Conservation (phyloP, 1,284 basidiomycete species). For the Afroboletus lepidellus region DNA sequence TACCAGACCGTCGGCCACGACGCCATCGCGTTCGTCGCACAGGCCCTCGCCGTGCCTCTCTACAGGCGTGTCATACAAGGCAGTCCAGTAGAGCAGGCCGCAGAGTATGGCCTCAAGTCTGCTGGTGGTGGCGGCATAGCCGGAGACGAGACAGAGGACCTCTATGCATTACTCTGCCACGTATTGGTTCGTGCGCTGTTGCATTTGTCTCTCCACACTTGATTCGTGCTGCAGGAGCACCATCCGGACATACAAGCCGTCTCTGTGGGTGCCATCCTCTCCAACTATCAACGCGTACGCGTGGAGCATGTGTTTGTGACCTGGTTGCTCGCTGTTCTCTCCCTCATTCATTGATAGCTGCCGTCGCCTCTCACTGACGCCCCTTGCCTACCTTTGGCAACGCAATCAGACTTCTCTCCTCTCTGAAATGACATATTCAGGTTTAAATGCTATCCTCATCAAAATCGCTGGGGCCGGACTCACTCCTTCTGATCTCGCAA, state of each 20-base stretch:
- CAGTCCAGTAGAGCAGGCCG: slow-evolving; percentile 74
- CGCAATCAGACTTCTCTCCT: slow-evolving; percentile 83
- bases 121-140: slow-evolving; percentile 49
- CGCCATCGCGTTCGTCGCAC: slow-evolving; percentile 84
- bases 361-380: slow-evolving; percentile 75
- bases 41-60: slow-evolving; percentile 84
- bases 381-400: slow-evolving; percentile 94
- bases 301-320: slow-evolving; percentile 91
- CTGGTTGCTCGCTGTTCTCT: background rate
- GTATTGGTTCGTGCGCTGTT: slow-evolving; percentile 65
- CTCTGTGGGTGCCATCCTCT: slow-evolving; percentile 94
- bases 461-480: slow-evolving; percentile 97
- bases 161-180: slow-evolving; percentile 71
- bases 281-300: slow-evolving; percentile 94
- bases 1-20: slow-evolving; percentile 99
- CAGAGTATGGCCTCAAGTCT: slow-evolving; percentile 79
- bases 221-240: slow-evolving; percentile 44
- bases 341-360: slow-evolving; percentile 51
- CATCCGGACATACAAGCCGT: slow-evolving; percentile 88
- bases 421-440: slow-evolving; percentile 80
- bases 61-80: slow-evolving; percentile 83
- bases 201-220: background rate
- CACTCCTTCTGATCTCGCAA: slow-evolving; percentile 76
- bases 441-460: slow-evolving; percentile 84
- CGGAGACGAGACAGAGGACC: slow-evolving; percentile 97